Conservation (phyloP, 768 basidiomycete species). For the Xerocomellus dryophilus region DNA sequence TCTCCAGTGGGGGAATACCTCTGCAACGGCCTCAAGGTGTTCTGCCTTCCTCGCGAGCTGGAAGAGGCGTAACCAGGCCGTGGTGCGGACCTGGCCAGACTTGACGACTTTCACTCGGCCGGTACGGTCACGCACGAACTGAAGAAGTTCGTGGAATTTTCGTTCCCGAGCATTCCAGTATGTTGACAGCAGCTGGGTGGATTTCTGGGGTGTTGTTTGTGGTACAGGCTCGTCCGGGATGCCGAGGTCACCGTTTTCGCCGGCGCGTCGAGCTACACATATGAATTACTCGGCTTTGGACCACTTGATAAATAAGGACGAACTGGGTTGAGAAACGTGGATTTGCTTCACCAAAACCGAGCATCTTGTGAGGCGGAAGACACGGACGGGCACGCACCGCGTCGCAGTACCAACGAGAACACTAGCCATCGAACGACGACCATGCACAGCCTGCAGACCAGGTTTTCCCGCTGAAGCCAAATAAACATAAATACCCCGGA, state of each 20-base stretch:
- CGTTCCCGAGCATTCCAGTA: constrained; percentile 14
- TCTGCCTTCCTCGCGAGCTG: constrained; percentile 48
- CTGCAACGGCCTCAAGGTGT: constrained; percentile 46
- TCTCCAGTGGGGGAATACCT: constrained; percentile 50
- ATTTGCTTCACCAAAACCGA: constrained; percentile 11
- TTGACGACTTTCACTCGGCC: constrained; percentile 29
- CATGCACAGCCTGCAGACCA: neutral
- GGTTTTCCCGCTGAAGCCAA: constrained; percentile 1
- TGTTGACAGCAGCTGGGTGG: neutral
- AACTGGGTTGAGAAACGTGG: constrained; percentile 23
- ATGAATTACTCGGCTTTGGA: neutral
- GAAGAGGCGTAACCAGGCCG: constrained; percentile 50
- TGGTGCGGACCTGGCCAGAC: constrained; percentile 39
- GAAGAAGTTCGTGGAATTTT: constrained; percentile 21
- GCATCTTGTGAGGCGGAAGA: constrained; percentile 1
- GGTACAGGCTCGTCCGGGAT: constrained; percentile 1
- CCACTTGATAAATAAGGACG: constrained; percentile 8
- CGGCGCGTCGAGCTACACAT: constrained; percentile 14
- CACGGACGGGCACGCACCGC: constrained; percentile 7
- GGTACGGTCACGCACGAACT: constrained; percentile 30
- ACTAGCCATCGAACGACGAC: constrained; percentile 13
- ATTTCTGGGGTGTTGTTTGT: neutral
- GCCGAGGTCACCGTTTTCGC: constrained; percentile 12
- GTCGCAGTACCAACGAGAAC: constrained; percentile 11
- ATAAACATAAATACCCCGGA: constrained; percentile 10